Evolutionary conservation across 306 rosid genomes (phyloP), one percentile per base, ranked within the genome.

Genomic region (Geum urbanum): DNA sequence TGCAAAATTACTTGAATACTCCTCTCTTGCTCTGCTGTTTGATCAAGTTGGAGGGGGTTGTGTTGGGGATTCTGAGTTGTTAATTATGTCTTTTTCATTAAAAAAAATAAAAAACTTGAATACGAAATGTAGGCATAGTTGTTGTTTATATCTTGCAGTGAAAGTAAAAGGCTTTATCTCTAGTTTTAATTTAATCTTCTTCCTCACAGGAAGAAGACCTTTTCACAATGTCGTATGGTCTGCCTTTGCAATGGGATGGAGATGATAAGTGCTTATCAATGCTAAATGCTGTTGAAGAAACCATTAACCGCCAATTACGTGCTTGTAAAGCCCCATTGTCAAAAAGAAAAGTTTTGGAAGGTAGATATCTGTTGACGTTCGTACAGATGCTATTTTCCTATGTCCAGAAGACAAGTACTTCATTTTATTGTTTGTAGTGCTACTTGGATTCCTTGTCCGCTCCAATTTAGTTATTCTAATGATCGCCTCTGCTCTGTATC

Each of bases 271-370:
- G 94, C 84, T 85, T 86, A 70, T 71, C 97, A 62, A 67, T 87
- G 87, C 79, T 94, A 79, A 87, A 94, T 80, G 92, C 96, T 32
- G 95, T 94, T 72, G 98, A 94, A 81, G 98, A 90, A 78, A 88
- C 95, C 68, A 72, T 81, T 70, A 85, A 84, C 74, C 97, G 98
- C 77, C 98, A 94, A 71, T 80, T 94, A 77, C 97, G 96, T 73
- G 92, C 95, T 50, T 94, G 91, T 81, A 94, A 88, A 85, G 90
- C 86, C 14, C 77, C 87, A 74, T 82, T 82, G 5, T 82, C 85
- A 8, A 91, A 81, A 81, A 82, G 80, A 77, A 87, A 86, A 84
- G 78, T 82, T 22, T 53, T 76, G 46, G 96, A 86, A 87, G 98
- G 98, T 84, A 66, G 15, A 49, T 47, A 12, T 61, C 12, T 16